Conservation (phyloP, 164 flowering plant genomes). For the Berberis thunbergii region DNA sequence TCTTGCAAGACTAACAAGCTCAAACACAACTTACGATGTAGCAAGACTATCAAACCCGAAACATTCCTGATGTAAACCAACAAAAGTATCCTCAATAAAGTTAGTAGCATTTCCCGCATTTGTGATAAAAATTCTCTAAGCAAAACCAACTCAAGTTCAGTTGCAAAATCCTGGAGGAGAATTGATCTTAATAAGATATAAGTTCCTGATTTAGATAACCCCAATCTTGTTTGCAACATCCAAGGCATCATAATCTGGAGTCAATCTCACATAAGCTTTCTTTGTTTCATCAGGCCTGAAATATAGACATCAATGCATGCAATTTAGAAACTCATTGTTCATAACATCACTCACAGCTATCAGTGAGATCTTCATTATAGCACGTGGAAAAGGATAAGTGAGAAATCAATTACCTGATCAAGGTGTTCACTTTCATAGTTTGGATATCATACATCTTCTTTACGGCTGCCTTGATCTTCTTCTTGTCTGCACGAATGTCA, state of each 20-base stretch:
- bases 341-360: too few relatives aligned
- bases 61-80: too few relatives aligned
- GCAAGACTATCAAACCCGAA: too few relatives aligned
- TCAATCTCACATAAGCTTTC: constrained; percentile 16
- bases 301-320: background rate
- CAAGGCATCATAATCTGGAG: constrained; percentile 15
- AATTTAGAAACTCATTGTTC: background rate
- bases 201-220: constrained; percentile 4
- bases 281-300: constrained; percentile 16
- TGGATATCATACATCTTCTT: constrained; percentile 87
- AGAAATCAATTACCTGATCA: constrained; percentile 46
- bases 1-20: too few relatives aligned
- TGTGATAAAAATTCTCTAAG: constrained; percentile 1
- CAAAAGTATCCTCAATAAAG: too few relatives aligned
- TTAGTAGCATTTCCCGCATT: too few relatives aligned
- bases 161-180: background rate
- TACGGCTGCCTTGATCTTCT: constrained; percentile 59
- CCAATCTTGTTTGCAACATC: constrained; percentile 7
- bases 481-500: constrained; percentile 65
- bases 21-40: too few relatives aligned
- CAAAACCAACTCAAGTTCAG: constrained; percentile 3
- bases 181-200: background rate
- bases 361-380: background rate
- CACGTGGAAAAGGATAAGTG: too few relatives aligned
- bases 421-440: constrained; percentile 76